phyloP scores from a whole-genome alignment of 2,329 filamentous ascomycete genomes.

The Bisporella sp. region DNA sequence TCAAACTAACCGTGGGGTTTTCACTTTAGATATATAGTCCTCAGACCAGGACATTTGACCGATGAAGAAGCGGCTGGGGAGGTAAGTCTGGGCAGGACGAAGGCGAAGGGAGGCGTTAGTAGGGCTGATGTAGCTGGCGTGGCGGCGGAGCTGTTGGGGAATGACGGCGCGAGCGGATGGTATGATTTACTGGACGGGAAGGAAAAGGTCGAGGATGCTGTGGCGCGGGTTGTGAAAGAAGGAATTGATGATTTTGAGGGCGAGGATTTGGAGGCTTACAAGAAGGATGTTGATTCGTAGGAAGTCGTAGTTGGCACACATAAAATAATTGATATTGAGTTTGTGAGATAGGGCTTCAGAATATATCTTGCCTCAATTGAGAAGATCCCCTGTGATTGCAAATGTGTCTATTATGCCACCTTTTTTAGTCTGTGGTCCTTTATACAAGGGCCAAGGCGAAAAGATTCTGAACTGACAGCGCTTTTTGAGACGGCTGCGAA shows the following conservation, averaged over 20 bases:
- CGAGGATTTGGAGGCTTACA: conserved; percentile 31
- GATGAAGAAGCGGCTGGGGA: conserved; percentile 39
- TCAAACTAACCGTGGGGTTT: too few relatives aligned
- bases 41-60: conserved; percentile 46
- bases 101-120: conserved; percentile 32
- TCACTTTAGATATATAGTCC: conserved; percentile 37
- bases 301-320: too few relatives aligned
- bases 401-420: too few relatives aligned
- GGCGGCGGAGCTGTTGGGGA: conserved; percentile 45
- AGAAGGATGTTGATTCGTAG: conserved; percentile 1
- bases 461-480: too few relatives aligned
- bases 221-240: conserved; percentile 41
- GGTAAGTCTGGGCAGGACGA: conserved; percentile 35
- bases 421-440: too few relatives aligned
- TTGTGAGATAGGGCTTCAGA: too few relatives aligned
- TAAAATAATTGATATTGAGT: too few relatives aligned
- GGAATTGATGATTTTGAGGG: conserved; percentile 46
- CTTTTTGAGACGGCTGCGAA: too few relatives aligned
- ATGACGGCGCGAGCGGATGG: conserved; percentile 41
- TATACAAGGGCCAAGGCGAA: too few relatives aligned
- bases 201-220: conserved; percentile 40
- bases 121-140: conserved; percentile 54
- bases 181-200: conserved; percentile 48
- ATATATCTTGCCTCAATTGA: too few relatives aligned
- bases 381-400: too few relatives aligned